Base-by-base conservation (phyloP, 345 rosid species). In the Pistacia atlantica region DNA sequence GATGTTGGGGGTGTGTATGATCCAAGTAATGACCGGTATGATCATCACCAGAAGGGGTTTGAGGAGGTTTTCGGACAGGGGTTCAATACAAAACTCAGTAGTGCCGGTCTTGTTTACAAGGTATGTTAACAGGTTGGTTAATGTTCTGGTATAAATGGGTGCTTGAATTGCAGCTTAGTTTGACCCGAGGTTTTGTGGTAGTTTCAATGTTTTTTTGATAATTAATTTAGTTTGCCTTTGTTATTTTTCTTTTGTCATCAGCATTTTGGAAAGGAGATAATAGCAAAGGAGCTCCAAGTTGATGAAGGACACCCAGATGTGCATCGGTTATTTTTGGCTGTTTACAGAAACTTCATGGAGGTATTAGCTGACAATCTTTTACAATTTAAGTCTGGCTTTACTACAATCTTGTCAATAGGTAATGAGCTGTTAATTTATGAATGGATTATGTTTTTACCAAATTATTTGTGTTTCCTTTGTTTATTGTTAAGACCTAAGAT, bases 301-400 rank as follows among this genome's bases (percentile, higher is more conserved):
- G 89, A 84, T 8, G 90, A 93, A 82, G 89, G 79, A 31, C 98
- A 95, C 66, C 97, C 92, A 0, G 90, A 96, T 82, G 99, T 87
- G 81, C 92, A 83, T 42, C 86, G 91, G 22, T 74, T 93, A 75
- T 96, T 80, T 86, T 77, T 93, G 81, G 93, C 97, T 69, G 79
- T 93, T 74, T 96, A 93, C 87, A 93, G 89, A 83, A 96, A 91
- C 84, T 96, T 96, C 84, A 90, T 96, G 97, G 97, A 96, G 99
- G 89, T 87, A 69, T 51, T 62, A 33, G 22, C 48, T 68, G 51
- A 60, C 2, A 25, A 16, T 67, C 33, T 33, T 45, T 62, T 33
- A 48, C 7, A 49, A 10, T 31, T 31, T 62, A 8, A 4, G 22
- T 73, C 8, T 49, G 8, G 31, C 20, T 61, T 46, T 17, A 35